These are phyloP conservation scores for Amanita rimosa DNA, from an alignment of 768 basidiomycete genomes.

Conservation along the genomic window DNA sequence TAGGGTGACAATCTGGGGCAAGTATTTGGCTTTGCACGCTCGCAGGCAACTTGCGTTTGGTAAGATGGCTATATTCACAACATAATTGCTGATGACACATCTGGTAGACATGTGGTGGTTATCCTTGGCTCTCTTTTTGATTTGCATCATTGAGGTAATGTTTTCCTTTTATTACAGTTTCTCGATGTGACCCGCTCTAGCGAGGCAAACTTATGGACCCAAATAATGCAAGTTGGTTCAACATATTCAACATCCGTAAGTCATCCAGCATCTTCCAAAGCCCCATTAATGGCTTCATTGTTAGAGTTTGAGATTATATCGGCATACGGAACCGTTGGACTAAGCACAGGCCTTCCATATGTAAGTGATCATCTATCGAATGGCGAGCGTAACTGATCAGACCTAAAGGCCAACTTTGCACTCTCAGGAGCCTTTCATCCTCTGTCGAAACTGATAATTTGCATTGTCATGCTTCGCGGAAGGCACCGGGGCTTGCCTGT, in stretches of 20 bases:
- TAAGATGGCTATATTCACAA: conserved; percentile 19
- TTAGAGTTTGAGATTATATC: conserved; percentile 82
- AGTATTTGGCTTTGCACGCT: conserved; percentile 72
- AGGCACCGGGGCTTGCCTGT: conserved; percentile 83
- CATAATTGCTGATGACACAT: neutral
- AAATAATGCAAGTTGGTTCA: conserved; percentile 59
- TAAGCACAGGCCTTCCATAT: conserved; percentile 78
- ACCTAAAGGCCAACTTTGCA: conserved; percentile 61
- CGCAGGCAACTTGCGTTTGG: conserved; percentile 88
- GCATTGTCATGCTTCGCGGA: conserved; percentile 87
- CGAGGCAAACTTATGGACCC: conserved; percentile 45
- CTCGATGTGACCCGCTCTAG: conserved; percentile 21
- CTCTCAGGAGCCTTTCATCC: conserved; percentile 69
- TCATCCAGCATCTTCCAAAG: conserved; percentile 6
- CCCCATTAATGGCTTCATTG: neutral
- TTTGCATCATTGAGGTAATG: conserved; percentile 88
- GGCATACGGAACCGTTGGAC: conserved; percentile 81
- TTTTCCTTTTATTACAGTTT: neutral
- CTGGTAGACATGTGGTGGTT: conserved; percentile 95
- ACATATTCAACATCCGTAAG: conserved; percentile 70
- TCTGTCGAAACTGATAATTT: conserved; percentile 81
- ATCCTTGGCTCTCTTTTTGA: conserved; percentile 68
- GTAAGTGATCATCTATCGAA: conserved; percentile 15
- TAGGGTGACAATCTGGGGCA: conserved; percentile 59
- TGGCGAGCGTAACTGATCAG: neutral